These are phyloP conservation scores for Saturnispora diversa DNA, from an alignment of 805 yeast species.

Conservation along the genomic window DNA sequence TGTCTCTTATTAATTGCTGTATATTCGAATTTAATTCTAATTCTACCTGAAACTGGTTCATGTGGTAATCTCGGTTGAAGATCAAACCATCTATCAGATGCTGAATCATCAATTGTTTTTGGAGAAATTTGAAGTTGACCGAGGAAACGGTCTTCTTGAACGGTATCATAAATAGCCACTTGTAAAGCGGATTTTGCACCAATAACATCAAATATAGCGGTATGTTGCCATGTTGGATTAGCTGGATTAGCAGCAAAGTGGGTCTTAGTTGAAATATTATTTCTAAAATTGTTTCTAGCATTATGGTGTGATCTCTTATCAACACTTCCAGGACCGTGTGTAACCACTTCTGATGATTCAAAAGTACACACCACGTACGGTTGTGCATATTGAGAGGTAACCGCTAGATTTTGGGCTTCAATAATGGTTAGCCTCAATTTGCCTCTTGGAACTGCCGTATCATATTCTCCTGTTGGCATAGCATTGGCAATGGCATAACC, in stretches of 20 bases:
- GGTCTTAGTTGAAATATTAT: slow-evolving; percentile 24
- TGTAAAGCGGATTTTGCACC: slow-evolving; percentile 79
- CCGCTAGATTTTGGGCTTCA: slow-evolving; percentile 65
- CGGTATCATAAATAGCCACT: slow-evolving; percentile 84
- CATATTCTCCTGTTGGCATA: slow-evolving; percentile 18
- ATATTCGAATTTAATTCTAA: slow-evolving; percentile 69
- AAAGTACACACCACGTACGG: slow-evolving; percentile 90
- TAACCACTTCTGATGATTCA: slow-evolving; percentile 84
- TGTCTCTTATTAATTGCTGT: slow-evolving; percentile 61
- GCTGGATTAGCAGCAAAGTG: slow-evolving; percentile 28
- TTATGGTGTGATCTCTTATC: slow-evolving; percentile 12
- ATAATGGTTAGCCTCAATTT: slow-evolving; percentile 72
- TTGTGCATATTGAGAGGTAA: slow-evolving; percentile 46
- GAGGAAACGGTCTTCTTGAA: slow-evolving; percentile 70
- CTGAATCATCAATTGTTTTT: slow-evolving; percentile 37
- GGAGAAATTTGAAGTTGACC: slow-evolving; percentile 80
- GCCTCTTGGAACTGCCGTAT: slow-evolving; percentile 56
- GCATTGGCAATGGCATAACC: slow-evolving; percentile 15
- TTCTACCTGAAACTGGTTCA: slow-evolving; percentile 70
- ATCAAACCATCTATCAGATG: slow-evolving; percentile 62
- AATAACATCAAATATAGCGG: slow-evolving; percentile 85
- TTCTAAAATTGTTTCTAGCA: slow-evolving; percentile 7
- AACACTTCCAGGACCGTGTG: slow-evolving; percentile 62
- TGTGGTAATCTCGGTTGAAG: slow-evolving; percentile 68
- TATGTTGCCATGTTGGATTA: slow-evolving; percentile 87